Percentiles rank a stretch among this genome's conserved stretches.
These are phyloP conservation scores for Achlya hypogyna DNA, from an alignment of 352 stramenopile genomes.

Conservation along the genomic window DNA sequence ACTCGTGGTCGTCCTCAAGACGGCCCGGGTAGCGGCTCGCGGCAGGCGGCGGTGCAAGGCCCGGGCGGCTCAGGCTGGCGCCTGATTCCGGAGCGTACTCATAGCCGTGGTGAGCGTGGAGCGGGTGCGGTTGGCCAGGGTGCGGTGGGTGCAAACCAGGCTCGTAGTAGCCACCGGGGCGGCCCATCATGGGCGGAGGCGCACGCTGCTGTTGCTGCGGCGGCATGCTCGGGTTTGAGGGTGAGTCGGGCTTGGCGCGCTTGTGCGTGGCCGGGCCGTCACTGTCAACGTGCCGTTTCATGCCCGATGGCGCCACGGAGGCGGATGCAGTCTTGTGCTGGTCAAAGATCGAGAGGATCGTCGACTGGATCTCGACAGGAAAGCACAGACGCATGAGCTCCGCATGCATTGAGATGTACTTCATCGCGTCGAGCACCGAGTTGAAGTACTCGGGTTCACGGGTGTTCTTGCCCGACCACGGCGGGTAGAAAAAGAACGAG, in stretches of 20 bases:
- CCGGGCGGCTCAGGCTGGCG: background rate
- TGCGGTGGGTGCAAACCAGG: background rate
- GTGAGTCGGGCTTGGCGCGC: constrained; percentile 7
- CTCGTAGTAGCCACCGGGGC: background rate
- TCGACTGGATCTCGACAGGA: constrained; percentile 8
- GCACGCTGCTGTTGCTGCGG: background rate
- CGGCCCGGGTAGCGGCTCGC: background rate
- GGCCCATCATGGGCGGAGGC: background rate
- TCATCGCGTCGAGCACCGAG: constrained; percentile 5
- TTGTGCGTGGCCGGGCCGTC: background rate
- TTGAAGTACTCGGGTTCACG: constrained; percentile 8
- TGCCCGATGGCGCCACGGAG: background rate
- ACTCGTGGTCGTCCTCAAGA: background rate
- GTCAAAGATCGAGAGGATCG: constrained; percentile 12
- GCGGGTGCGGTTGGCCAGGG: background rate
- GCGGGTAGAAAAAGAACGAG: constrained; percentile 10
- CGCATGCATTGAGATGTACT: constrained; percentile 7
- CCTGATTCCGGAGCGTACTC: background rate
- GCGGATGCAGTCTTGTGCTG: background rate
- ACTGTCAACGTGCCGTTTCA: background rate
- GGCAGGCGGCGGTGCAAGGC: background rate
- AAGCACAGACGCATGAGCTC: constrained; percentile 10
- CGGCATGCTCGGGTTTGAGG: background rate
- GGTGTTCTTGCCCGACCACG: constrained; percentile 6
- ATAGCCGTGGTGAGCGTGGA: background rate